A percentile compares a stretch with the other conserved stretches of the same genome.
Conservation (phyloP, 176 grass and related monocot species). For the Musa schizocarpa region DNA sequence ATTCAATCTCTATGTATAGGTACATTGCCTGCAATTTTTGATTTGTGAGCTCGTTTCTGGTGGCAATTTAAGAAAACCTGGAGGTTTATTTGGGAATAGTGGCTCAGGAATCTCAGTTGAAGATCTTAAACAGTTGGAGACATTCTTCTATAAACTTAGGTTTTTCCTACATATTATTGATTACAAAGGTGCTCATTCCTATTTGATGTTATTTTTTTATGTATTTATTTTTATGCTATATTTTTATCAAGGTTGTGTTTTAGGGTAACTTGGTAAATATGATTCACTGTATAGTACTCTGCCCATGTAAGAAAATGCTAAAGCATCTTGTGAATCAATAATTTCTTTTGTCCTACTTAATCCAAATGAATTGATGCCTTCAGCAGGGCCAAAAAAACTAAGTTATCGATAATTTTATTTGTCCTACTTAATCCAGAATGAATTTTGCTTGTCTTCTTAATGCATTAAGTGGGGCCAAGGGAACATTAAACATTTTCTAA, state of each 20-base stretch:
- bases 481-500: no score
- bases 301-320: no score
- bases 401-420: no score
- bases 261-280: no score
- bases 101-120: constrained; percentile 91
- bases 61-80: constrained; percentile 88
- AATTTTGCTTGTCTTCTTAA: not conserved
- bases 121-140: constrained; percentile 93
- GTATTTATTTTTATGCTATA: constrained; percentile 2
- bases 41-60: constrained; percentile 93
- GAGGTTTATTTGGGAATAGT: constrained; percentile 97
- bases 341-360: no score
- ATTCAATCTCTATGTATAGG: constrained; percentile 34
- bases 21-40: constrained; percentile 96
- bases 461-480: no score
- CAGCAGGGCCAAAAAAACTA: no score
- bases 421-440: no score
- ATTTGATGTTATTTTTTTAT: constrained; percentile 6
- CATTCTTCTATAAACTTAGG: constrained; percentile 98
- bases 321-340: no score
- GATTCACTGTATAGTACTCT: no score
- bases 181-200: constrained; percentile 52
- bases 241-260: not conserved
- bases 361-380: no score
- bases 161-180: constrained; percentile 99